Evolutionary conservation across 2,329 filamentous ascomycete genomes (phyloP).

Genomic region (Talaromyces sp.): DNA sequence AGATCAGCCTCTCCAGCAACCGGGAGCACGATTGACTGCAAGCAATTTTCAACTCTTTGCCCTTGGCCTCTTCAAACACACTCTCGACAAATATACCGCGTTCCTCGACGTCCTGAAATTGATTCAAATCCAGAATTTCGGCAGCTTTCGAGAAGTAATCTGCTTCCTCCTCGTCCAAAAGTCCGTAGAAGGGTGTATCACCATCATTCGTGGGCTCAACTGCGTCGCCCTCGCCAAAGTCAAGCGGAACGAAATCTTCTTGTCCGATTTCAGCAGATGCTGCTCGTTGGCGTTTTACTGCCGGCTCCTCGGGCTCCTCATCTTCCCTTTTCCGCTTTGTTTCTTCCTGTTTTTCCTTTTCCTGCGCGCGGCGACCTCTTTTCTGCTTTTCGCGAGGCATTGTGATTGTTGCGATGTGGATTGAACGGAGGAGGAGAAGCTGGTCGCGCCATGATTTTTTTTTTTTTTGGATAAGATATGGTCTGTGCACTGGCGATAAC

Average conservation of each 20-base stretch:
- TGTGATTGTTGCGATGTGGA: not conserved
- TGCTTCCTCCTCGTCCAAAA: constrained; percentile 88
- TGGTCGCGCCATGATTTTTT: constrained; percentile 3
- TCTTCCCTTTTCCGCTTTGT: constrained; percentile 34
- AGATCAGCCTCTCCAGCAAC: constrained; percentile 84
- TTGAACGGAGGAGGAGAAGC: constrained; percentile 5
- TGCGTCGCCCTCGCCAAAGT: constrained; percentile 15
- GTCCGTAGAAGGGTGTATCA: constrained; percentile 80
- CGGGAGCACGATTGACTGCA: constrained; percentile 94
- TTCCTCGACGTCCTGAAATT: constrained; percentile 74
- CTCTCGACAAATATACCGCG: constrained; percentile 68
- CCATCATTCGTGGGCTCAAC: constrained; percentile 24
- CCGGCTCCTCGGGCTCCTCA: constrained; percentile 22
- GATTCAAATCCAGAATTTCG: constrained; percentile 82
- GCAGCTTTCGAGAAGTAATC: constrained; percentile 92
- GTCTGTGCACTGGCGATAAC: constrained; percentile 25
- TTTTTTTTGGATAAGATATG: constrained; percentile 33
- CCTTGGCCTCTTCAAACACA: constrained; percentile 78
- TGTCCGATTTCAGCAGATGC: constrained; percentile 20
- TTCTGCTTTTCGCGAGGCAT: constrained; percentile 47
- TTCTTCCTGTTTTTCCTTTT: constrained; percentile 35
- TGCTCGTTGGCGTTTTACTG: constrained; percentile 36
- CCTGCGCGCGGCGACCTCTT: constrained; percentile 40
- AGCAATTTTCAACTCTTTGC: constrained; percentile 93
- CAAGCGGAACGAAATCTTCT: constrained; percentile 36